A percentile compares a stretch with the other conserved stretches of the same genome.
phyloP scores from a whole-genome alignment of 2,329 filamentous ascomycete genomes.

The Pseudophaeomoniella oleicola region DNA sequence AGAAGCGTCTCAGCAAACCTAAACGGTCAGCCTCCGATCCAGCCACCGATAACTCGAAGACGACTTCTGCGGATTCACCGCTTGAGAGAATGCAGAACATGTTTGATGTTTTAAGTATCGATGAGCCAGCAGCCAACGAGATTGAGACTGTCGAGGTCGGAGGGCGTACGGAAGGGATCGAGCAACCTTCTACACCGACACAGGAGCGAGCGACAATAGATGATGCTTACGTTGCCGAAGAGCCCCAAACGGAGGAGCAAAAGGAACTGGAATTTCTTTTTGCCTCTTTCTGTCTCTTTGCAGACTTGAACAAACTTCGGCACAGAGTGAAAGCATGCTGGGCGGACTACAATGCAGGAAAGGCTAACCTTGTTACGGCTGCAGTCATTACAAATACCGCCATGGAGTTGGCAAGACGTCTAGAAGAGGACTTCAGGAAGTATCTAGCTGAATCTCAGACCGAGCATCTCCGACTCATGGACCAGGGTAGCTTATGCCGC shows the following conservation, averaged over 20 bases:
- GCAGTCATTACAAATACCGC: conserved; percentile 15
- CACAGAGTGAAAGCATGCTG: conserved; percentile 11
- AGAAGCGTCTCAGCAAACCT: no score
- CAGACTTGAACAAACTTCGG: conserved; percentile 10
- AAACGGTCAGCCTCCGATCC: no score
- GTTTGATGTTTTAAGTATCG: not conserved
- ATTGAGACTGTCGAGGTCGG: not conserved
- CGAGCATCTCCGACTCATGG: not conserved
- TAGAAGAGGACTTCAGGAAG: conserved; percentile 10
- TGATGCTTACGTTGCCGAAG: no score
- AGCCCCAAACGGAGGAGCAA: no score
- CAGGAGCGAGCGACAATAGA: conserved; percentile 5
- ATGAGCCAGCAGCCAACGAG: conserved; percentile 1
- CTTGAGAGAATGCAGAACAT: conserved; percentile 1
- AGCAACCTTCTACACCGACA: conserved; percentile 20
- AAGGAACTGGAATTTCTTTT: conserved; percentile 8
- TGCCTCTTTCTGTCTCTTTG: conserved; percentile 10
- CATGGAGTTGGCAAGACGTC: conserved; percentile 12
- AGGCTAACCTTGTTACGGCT: conserved; percentile 11
- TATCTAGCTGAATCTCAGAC: no score
- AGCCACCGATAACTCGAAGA: not conserved
- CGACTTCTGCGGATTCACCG: no score
- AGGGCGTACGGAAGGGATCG: conserved; percentile 1
- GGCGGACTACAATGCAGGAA: conserved; percentile 9
- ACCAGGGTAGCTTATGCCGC: not conserved